A percentile compares a stretch with the other conserved stretches of the same genome.
phyloP scores from a whole-genome alignment of 805 yeast genomes.

The Starmerella kuoi region DNA sequence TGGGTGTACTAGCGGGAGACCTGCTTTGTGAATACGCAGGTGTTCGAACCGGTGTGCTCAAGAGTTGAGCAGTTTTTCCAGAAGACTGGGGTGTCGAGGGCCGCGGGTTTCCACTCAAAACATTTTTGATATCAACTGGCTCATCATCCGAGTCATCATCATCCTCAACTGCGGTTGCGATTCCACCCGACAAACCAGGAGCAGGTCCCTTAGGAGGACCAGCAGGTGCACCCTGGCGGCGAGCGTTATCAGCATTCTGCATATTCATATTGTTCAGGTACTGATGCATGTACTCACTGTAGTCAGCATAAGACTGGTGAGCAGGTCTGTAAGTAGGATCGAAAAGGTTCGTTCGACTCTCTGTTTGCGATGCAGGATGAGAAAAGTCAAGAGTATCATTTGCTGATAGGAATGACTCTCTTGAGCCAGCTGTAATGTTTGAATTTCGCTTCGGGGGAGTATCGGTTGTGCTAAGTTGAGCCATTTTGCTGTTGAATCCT shows the following conservation, averaged over 20 bases:
- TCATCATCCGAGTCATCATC: slow-evolving; percentile 1
- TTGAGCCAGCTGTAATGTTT: slow-evolving; percentile 15
- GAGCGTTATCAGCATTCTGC: neutral
- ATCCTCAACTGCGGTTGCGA: slow-evolving; percentile 2
- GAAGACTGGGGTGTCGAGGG: neutral
- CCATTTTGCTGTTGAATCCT: neutral
- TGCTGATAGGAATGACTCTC: slow-evolving; percentile 24
- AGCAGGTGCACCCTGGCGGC: neutral
- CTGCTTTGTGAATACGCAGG: slow-evolving; percentile 9
- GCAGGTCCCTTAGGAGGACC: neutral
- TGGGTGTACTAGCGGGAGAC: neutral
- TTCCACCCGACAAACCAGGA: neutral
- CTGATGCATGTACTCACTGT: slow-evolving; percentile 24
- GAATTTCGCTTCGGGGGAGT: slow-evolving; percentile 6
- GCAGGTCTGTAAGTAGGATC: slow-evolving; percentile 15
- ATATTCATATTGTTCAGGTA: slow-evolving; percentile 14
- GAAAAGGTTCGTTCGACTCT: slow-evolving; percentile 3
- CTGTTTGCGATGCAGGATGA: neutral
- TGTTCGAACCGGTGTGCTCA: slow-evolving; percentile 17
- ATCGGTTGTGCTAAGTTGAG: neutral
- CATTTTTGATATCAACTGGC: neutral
- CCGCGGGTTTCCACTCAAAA: neutral
- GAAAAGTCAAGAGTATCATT: slow-evolving; percentile 11
- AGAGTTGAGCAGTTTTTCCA: slow-evolving; percentile 10
- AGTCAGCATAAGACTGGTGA: slow-evolving; percentile 24